These are phyloP conservation scores for Apium graveolens DNA, from an alignment of 129 eudicot genomes.

Conservation along the genomic window DNA sequence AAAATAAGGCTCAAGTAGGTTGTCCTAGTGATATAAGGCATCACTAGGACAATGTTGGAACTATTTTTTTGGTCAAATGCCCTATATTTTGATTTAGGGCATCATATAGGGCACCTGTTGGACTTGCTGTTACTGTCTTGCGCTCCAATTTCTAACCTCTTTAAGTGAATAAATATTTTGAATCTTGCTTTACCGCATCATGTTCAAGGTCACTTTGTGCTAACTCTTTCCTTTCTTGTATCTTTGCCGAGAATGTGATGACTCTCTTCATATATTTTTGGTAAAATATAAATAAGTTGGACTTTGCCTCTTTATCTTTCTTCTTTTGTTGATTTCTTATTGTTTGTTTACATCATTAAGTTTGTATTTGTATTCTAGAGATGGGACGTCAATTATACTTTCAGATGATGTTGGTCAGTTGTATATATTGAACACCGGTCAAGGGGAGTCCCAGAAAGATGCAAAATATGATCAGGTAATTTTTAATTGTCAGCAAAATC, in stretches of 20 bases:
- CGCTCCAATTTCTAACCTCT: background rate
- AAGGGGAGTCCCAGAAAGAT: conserved; percentile 89
- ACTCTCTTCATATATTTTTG: background rate
- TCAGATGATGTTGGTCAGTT: conserved; percentile 98
- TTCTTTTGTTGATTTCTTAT: background rate
- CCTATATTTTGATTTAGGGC: too few species aligned
- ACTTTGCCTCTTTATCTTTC: background rate
- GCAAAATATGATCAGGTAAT: conserved; percentile 94
- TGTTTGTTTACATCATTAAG: background rate
- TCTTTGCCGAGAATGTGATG: background rate
- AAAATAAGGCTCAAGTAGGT: too few species aligned
- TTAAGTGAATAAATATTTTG: background rate
- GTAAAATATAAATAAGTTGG: background rate
- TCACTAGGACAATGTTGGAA: too few species aligned
- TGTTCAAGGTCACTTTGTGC: background rate
- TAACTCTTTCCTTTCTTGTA: background rate
- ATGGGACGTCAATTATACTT: conserved; percentile 90
- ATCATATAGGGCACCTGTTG: too few species aligned
- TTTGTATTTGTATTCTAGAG: conserved; percentile 37
- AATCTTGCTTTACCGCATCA: background rate
- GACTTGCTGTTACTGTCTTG: too few species aligned
- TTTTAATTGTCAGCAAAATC: background rate
- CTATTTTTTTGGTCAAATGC: too few species aligned
- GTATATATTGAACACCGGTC: conserved; percentile 84
- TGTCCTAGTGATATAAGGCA: too few species aligned